Base-by-base conservation (phyloP, 2,329 filamentous ascomycete species). In the Arthrobotrys sphaeroides region DNA sequence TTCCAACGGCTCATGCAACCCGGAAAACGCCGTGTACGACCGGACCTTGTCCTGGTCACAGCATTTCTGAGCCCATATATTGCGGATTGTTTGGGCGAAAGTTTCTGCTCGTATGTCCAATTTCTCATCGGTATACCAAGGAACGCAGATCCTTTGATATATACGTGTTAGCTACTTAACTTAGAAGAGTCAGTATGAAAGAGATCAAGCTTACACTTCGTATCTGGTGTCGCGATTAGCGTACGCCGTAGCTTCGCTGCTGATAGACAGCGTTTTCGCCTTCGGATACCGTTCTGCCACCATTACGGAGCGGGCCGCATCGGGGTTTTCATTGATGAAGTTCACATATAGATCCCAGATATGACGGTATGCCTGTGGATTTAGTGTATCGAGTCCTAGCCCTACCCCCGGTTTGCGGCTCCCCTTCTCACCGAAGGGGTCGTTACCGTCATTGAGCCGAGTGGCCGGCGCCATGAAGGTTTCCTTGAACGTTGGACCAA, bases 391-490 rank as follows among this genome's bases (percentile, higher is more conserved):
- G 7, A 75, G 38, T 5, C 72, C 72, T 6, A 75, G 28, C 0
- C 72, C 72, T 18, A 75, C 31, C 10, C 72, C 72, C 0, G 72
- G 64, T 31, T 75, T 75, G 3, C 72, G 43, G 13, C 64, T 57
- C 12, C 64, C 57, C 18, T 28, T 62, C 31, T 75, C 72, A 20
- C 72, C 64, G 18, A 75, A 75, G 0, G 64, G 57, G 9, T 75
- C 72, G 24, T 75, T 64, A 5, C 57, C 64, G 20, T 62, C 72
- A n/a, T 75, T 75, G 2, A 75, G 42, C 13, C 78, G 79, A 33
- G 81, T 73, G 38, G 80, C 72, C 3, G 77, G 73, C 31, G 80
- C 59, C 55, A 78, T 60, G n/a, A 49, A 42, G 36, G 76, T 73
- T 36, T 78, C 53, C 31, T 72, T 68, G 18, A 79, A 28, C 5